These are phyloP conservation scores for Verruconis gallopava DNA, from an alignment of 2,329 filamentous ascomycete genomes.

Conservation along the genomic window DNA sequence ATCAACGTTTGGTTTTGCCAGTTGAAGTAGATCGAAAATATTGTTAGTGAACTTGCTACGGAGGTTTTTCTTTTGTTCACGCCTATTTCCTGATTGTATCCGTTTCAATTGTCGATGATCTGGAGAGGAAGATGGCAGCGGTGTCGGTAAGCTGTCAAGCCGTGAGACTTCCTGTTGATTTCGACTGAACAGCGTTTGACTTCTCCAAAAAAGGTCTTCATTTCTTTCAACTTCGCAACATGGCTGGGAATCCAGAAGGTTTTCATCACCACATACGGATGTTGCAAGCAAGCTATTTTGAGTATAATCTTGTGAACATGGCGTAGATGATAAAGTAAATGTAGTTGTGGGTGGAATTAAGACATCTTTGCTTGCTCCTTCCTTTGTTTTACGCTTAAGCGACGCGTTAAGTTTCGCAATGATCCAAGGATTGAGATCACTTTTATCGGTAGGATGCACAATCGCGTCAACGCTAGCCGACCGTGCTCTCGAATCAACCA, in stretches of 20 bases:
- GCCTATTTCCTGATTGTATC: constrained; percentile 15
- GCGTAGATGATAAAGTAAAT: too few species aligned
- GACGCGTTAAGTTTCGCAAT: constrained; percentile 34
- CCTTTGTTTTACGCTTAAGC: constrained; percentile 9
- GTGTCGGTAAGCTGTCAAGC: constrained; percentile 12
- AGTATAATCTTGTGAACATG: too few species aligned
- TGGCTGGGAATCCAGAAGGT: background rate
- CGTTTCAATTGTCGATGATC: constrained; percentile 15
- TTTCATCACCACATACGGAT: background rate
- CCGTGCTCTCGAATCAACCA: constrained; percentile 9
- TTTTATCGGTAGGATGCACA: constrained; percentile 16
- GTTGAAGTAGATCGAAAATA: constrained; percentile 19
- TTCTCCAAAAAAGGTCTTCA: background rate
- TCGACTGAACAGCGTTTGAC: too few species aligned
- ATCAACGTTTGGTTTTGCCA: constrained; percentile 1
- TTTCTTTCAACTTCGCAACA: background rate
- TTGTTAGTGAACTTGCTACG: constrained; percentile 13
- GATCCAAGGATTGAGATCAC: constrained; percentile 34
- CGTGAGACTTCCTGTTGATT: constrained; percentile 2
- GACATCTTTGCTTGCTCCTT: background rate
- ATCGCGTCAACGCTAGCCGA: constrained; percentile 13
- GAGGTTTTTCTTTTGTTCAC: constrained; percentile 13
- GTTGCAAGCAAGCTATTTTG: background rate
- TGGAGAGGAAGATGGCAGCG: constrained; percentile 8
- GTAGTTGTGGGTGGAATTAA: too few species aligned